phyloP scores from a whole-genome alignment of 2,329 filamentous ascomycete genomes.

The Pestalotiopsis sp. region DNA sequence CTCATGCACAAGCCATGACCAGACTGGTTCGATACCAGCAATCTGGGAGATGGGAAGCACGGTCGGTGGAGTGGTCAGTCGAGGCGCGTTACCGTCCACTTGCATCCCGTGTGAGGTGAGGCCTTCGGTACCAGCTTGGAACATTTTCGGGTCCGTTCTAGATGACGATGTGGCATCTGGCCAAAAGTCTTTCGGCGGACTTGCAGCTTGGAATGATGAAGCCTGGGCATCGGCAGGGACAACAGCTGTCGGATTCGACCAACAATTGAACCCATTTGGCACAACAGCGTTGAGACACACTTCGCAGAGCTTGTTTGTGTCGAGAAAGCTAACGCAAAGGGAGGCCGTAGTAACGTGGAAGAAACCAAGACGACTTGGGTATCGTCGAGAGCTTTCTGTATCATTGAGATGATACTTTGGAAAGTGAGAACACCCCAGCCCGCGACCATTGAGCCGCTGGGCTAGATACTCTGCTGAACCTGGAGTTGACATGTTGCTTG shows the following conservation, averaged over 20 bases:
- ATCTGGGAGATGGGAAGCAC: constrained; percentile 6
- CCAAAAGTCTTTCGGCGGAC: not conserved
- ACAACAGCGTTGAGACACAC: constrained; percentile 7
- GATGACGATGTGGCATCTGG: not conserved
- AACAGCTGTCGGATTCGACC: not conserved
- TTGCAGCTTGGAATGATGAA: not conserved
- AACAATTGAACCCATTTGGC: constrained; percentile 13
- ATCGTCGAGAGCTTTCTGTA: not conserved
- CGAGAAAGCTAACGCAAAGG: constrained; percentile 6
- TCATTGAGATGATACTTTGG: constrained; percentile 9
- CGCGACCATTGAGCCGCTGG: not conserved
- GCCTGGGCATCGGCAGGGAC: not conserved
- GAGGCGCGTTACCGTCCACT: not conserved
- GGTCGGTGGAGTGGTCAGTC: not conserved
- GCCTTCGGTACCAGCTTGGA: not conserved
- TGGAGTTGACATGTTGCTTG: not conserved
- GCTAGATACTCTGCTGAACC: constrained; percentile 5
- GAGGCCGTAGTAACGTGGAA: not conserved
- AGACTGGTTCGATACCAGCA: constrained; percentile 3
- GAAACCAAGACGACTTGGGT: constrained; percentile 14
- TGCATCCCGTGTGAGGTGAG: not conserved
- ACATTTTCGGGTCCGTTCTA: not conserved
- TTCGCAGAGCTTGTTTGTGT: constrained; percentile 13
- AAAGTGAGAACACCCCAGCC: constrained; percentile 7
- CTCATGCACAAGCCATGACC: constrained; percentile 11